A percentile compares a stretch with the other conserved stretches of the same genome.
Conservation (phyloP, 108 stramenopile species). For the Nitzschia palea region DNA sequence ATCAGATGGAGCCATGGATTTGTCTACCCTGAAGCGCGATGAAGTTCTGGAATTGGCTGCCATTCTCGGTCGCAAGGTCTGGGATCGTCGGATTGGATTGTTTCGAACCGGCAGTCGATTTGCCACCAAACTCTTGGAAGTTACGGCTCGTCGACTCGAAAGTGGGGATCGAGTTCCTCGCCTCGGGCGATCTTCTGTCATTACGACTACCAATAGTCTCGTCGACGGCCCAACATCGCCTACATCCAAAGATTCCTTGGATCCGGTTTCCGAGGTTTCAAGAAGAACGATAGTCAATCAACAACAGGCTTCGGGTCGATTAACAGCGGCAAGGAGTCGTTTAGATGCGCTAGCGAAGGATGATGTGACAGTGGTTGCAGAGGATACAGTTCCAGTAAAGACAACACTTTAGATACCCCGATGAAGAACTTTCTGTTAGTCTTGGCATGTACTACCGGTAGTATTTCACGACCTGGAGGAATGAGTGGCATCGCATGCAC, state of each 20-base stretch:
- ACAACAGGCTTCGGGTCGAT: neutral
- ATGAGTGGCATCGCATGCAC: no score
- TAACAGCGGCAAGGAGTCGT: neutral
- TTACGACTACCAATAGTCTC: neutral
- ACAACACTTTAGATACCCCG: neutral
- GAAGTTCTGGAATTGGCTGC: constrained; percentile 66
- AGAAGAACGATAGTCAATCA: neutral
- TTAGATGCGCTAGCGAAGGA: neutral
- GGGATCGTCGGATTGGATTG: constrained; percentile 68
- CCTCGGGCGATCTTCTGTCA: neutral
- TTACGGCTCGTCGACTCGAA: constrained; percentile 74
- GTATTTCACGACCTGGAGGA: no score
- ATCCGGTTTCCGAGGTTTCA: neutral
- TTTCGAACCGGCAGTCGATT: constrained; percentile 71
- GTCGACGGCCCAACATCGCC: neutral
- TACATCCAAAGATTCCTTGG: neutral
- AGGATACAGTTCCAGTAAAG: neutral
- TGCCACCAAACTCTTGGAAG: constrained; percentile 56
- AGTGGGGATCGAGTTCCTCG: constrained; percentile 21
- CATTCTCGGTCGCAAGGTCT: constrained; percentile 66
- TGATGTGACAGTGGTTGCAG: no score
- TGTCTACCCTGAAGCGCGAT: constrained; percentile 47
- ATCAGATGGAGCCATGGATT: constrained; percentile 30
- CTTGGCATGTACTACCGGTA: neutral
- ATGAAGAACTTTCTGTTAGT: neutral